phyloP scores from a whole-genome alignment of 257 asterid species.

The Scutellaria barbata region DNA sequence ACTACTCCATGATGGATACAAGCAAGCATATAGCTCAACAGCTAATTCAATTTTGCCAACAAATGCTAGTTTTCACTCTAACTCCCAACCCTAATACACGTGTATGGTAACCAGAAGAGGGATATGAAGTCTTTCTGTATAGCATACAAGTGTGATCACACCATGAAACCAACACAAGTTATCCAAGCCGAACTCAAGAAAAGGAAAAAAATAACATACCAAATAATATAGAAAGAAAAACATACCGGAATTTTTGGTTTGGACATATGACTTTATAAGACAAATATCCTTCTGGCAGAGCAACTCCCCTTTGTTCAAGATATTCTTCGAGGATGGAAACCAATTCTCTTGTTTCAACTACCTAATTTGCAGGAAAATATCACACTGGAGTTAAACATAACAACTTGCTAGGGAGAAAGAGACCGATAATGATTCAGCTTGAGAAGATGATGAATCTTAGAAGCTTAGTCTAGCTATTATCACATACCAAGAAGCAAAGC shows the following conservation, averaged over 20 bases:
- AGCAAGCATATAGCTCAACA: background rate
- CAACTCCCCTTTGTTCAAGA: slow-evolving; percentile 87
- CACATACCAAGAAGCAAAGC: no score
- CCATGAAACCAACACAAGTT: background rate
- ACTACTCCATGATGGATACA: slow-evolving; percentile 6
- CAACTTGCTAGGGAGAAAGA: slow-evolving; percentile 9
- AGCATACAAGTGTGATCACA: background rate
- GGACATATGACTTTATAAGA: slow-evolving; percentile 84
- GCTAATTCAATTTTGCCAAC: background rate
- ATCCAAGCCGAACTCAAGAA: background rate
- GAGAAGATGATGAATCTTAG: background rate
- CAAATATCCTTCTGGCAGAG: slow-evolving; percentile 78
- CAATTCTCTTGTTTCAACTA: slow-evolving; percentile 62
- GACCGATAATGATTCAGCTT: background rate
- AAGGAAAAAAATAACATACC: slow-evolving; percentile 1
- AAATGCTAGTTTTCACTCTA: background rate
- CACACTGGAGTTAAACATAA: slow-evolving; percentile 3
- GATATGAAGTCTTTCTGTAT: background rate
- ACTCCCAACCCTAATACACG: slow-evolving; percentile 7
- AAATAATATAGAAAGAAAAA: slow-evolving; percentile 19
- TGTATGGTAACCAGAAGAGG: background rate
- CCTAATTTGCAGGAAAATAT: slow-evolving; percentile 49
- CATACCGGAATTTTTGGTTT: slow-evolving; percentile 71
- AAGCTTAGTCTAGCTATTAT: no score
- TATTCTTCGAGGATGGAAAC: slow-evolving; percentile 78